Percentiles rank a stretch among this genome's conserved stretches.
Evolutionary conservation across 192 early-diverging fungal species (phyloP).

Genomic region (Endogone sp.): DNA sequence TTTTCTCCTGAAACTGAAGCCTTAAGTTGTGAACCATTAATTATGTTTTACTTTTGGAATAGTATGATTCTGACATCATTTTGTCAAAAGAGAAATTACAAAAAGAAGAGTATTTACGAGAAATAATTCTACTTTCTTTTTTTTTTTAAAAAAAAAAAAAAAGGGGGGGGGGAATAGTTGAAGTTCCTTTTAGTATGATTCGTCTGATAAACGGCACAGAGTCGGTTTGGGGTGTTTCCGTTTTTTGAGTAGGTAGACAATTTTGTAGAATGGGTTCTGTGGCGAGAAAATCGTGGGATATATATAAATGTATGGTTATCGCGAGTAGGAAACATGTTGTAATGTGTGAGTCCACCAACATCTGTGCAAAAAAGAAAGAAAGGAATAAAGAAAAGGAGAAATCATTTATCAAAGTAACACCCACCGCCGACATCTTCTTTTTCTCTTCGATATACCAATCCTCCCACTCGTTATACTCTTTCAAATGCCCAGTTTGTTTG

Average conservation of each 20-base stretch:
- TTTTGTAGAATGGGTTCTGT: not conserved
- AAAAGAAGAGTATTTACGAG: constrained; percentile 32
- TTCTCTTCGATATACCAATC: constrained; percentile 6
- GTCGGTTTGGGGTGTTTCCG: not conserved
- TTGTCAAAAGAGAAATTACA: constrained; percentile 12
- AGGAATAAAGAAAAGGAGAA: too few species aligned
- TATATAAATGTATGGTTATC: not conserved
- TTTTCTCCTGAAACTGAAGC: too few species aligned
- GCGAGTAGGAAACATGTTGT: not conserved
- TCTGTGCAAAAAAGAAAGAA: not conserved
- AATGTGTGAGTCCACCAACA: not conserved
- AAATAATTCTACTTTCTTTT: not conserved
- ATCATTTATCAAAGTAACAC: not conserved
- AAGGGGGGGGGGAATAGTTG: not conserved
- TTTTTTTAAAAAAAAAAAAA: not conserved
- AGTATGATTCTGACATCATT: too few species aligned
- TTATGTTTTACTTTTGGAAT: too few species aligned
- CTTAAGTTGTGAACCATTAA: too few species aligned
- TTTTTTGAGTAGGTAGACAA: not conserved
- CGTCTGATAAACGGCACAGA: too few species aligned
- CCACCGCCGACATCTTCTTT: constrained; percentile 4
- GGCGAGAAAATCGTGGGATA: not conserved
- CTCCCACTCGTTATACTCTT: not conserved
- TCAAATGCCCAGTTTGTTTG: constrained; percentile 3
- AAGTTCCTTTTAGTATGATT: not conserved